A percentile compares a stretch with the other conserved stretches of the same genome.
Conservation (phyloP, 1,284 basidiomycete genomes). For the Pseudozyma tsukubaensis region DNA sequence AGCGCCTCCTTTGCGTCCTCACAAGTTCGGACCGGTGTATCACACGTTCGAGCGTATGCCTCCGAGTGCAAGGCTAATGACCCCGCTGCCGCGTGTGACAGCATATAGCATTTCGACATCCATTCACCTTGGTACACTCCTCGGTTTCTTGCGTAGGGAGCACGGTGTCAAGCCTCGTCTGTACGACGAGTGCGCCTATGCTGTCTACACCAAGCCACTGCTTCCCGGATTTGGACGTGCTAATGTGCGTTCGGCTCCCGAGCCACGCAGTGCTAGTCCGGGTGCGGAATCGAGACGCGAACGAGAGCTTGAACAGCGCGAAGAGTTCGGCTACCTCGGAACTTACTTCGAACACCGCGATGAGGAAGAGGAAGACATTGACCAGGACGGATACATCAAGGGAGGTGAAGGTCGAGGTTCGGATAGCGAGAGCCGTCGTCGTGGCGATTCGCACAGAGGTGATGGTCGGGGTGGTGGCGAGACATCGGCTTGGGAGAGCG, state of each 20-base stretch:
- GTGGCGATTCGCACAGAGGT: conserved; percentile 23
- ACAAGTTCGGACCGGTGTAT: conserved; percentile 58
- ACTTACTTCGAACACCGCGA: conserved; percentile 62
- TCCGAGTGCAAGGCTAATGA: conserved; percentile 55
- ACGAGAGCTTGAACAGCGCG: conserved; percentile 80
- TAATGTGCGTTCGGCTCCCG: conserved; percentile 83
- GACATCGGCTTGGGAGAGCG: conserved; percentile 55
- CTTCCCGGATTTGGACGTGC: conserved; percentile 89
- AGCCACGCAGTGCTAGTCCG: conserved; percentile 72
- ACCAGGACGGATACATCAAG: conserved; percentile 65
- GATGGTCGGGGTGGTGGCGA: conserved; percentile 38
- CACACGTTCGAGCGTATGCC: conserved; percentile 67
- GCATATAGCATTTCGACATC: conserved; percentile 86
- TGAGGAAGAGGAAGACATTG: conserved; percentile 63
- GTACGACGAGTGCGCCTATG: conserved; percentile 93
- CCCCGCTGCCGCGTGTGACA: conserved; percentile 63
- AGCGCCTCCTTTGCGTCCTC: conserved; percentile 45
- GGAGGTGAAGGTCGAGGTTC: conserved; percentile 58
- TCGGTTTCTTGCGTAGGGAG: conserved; percentile 84
- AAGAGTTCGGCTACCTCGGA: conserved; percentile 89
- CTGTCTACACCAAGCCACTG: conserved; percentile 89
- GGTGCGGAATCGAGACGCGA: conserved; percentile 76
- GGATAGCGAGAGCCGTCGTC: conserved; percentile 43
- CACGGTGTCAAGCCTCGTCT: conserved; percentile 89
- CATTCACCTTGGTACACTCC: conserved; percentile 63